Evolutionary conservation across 148 eudicot genomes (phyloP).

Genomic region (Heliosperma pusillum): DNA sequence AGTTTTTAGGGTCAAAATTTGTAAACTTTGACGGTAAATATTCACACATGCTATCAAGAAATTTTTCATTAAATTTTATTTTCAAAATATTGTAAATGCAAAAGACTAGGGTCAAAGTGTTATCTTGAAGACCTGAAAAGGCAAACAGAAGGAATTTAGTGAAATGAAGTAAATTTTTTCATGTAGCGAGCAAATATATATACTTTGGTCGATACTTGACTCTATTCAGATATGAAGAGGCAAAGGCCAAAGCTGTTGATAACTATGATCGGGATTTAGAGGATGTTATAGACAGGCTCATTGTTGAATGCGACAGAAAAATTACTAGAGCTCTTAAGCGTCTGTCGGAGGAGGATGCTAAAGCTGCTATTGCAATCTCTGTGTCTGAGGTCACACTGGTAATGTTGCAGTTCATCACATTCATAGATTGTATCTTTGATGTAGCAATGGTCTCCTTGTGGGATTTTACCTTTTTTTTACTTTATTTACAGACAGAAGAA

Average conservation of each 20-base stretch:
- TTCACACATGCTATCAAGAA: neutral
- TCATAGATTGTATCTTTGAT: neutral
- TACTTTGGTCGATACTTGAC: constrained; percentile 35
- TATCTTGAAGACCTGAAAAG: neutral
- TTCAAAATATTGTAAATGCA: neutral
- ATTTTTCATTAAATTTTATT: neutral
- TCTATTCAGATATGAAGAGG: constrained; percentile 72
- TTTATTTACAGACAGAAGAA: constrained; percentile 61
- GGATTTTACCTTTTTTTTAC: constrained; percentile 5
- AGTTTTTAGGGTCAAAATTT: neutral
- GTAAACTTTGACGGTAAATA: neutral
- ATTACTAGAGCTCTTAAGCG: constrained; percentile 91
- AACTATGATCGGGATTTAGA: constrained; percentile 88
- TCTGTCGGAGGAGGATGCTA: constrained; percentile 92
- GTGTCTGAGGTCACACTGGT: constrained; percentile 94
- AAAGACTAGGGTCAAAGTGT: neutral
- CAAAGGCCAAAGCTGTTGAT: constrained; percentile 68
- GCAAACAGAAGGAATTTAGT: neutral
- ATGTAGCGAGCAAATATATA: neutral
- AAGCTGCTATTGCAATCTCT: constrained; percentile 93
- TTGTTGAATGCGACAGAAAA: constrained; percentile 90
- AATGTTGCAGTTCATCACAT: neutral
- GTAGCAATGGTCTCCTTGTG: neutral
- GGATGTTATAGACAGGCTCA: constrained; percentile 91
- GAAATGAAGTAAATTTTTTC: too few species aligned